phyloP scores from a whole-genome alignment of 257 asterid genomes.

The Cinchona pubescens region DNA sequence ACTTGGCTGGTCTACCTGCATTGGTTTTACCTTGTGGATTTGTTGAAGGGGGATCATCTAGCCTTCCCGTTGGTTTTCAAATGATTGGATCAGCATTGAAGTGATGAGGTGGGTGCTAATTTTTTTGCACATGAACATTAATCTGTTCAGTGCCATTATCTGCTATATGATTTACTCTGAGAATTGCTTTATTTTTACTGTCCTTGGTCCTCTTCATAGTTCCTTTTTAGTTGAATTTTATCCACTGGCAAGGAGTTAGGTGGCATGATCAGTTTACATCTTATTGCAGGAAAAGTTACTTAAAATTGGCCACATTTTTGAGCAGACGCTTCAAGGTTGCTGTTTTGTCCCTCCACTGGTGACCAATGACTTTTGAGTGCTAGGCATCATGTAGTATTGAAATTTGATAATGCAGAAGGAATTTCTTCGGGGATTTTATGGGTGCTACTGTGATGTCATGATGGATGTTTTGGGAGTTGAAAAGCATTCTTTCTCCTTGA shows the following conservation, averaged over 20 bases:
- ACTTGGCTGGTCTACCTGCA: constrained; percentile 99
- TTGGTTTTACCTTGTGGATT: constrained; percentile 94
- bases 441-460: background rate
- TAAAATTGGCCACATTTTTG: constrained; percentile 82
- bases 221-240: background rate
- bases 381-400: too few relatives aligned
- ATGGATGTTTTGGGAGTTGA: background rate
- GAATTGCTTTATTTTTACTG: background rate
- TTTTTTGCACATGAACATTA: background rate
- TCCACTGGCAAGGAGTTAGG: background rate
- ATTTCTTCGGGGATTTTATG: background rate
- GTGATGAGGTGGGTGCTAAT: constrained; percentile 55
- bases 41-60: constrained; percentile 49
- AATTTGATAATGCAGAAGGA: background rate
- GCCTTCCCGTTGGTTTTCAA: constrained; percentile 84
- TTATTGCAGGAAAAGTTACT: constrained; percentile 75
- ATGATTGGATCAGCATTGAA: constrained; percentile 95
- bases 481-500: background rate
- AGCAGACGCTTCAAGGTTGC: constrained; percentile 76
- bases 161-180: background rate
- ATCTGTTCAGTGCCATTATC: background rate
- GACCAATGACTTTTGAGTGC: constrained; percentile 40
- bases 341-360: constrained; percentile 68
- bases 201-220: background rate
- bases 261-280: constrained; percentile 1